Percentiles rank a stretch among this genome's conserved stretches.
Conservation (phyloP, 108 stramenopile genomes). For the Conticribra guillardii region DNA sequence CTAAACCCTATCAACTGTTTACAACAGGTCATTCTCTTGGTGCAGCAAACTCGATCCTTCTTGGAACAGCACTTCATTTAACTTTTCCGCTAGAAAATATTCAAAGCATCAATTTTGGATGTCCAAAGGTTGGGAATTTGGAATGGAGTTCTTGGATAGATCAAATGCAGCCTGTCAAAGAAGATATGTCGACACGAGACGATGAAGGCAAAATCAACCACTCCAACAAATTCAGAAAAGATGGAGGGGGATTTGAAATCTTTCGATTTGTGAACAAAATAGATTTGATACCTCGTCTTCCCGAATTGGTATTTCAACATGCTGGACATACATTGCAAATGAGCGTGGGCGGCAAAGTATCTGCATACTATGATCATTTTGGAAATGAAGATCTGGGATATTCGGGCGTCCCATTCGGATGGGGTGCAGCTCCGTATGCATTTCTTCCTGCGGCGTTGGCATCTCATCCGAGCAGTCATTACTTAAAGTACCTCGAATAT, state of each 20-base stretch:
- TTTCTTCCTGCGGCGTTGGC: slow-evolving; percentile 64
- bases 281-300: slow-evolving; percentile 82
- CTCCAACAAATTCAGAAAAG: too few relatives aligned
- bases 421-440: slow-evolving; percentile 64
- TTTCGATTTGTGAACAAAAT: slow-evolving; percentile 65
- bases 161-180: slow-evolving; percentile 36
- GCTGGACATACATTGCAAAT: slow-evolving; percentile 87
- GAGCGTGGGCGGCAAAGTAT: slow-evolving; percentile 33
- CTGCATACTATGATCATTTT: slow-evolving; percentile 61
- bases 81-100: slow-evolving; percentile 36
- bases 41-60: slow-evolving; percentile 74
- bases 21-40: slow-evolving; percentile 84
- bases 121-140: slow-evolving; percentile 75
- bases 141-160: slow-evolving; percentile 62
- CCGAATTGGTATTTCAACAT: slow-evolving; percentile 68
- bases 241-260: slow-evolving; percentile 21
- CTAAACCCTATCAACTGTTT: slow-evolving; percentile 47
- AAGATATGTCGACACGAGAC: slow-evolving; percentile 43
- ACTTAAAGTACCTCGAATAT: slow-evolving; percentile 38
- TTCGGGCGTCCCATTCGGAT: slow-evolving; percentile 69
- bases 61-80: slow-evolving; percentile 66
- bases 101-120: slow-evolving; percentile 79
- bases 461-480: slow-evolving; percentile 39
- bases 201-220: slow-evolving; percentile 14
- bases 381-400: slow-evolving; percentile 60